Base-by-base conservation (phyloP, 345 rosid genomes). In the Trapa bicornis region DNA sequence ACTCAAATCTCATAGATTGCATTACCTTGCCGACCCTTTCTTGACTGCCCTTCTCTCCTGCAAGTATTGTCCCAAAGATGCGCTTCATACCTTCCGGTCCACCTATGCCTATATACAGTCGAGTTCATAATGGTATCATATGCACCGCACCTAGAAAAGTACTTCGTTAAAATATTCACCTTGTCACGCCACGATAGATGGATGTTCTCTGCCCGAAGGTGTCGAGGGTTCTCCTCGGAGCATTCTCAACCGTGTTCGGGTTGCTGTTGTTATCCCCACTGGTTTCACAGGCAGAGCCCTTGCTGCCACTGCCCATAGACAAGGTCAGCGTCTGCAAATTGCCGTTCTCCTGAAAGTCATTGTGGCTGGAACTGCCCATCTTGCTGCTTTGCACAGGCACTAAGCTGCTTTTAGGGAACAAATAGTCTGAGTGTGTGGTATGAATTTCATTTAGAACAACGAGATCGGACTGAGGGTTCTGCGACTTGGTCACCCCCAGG, bases 41-140 rank as follows among this genome's bases (percentile, higher is more conserved):
- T 87, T 50, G 99, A 94, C 70, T 94, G 99, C 3, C 99, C 99
- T 86, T 91, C 99, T 78, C 99, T 86, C 67, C 99, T 84, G 71
- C 99, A 94, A 72, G 97, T 94, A 77, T 91, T 94, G 69, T 94
- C 99, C 99, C 99, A 94, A 45, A 94, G 90, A 84, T 94, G 99
- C 68, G 99, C 98, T 83, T 94, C 99, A 67, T 94, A 94, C 76
- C 99, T 76, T 75, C 99, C 99, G 0, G 99, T 94, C 99, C 99
- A 94, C 71, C 99, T 76, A 85, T 94, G 99, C 80, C 99, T 94
- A 64, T 66, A 22, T 22, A 72, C 58, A 63, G 69, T 45, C 64
- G 36, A 69, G 42, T 64, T 43, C 63, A 32, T 2, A 9, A 22
- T 22, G 38, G 36, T 6, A 58, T 58, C 37, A 52, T 50, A 50